Conservation (phyloP, 2,329 filamentous ascomycete species). For the Penicillium expansum region DNA sequence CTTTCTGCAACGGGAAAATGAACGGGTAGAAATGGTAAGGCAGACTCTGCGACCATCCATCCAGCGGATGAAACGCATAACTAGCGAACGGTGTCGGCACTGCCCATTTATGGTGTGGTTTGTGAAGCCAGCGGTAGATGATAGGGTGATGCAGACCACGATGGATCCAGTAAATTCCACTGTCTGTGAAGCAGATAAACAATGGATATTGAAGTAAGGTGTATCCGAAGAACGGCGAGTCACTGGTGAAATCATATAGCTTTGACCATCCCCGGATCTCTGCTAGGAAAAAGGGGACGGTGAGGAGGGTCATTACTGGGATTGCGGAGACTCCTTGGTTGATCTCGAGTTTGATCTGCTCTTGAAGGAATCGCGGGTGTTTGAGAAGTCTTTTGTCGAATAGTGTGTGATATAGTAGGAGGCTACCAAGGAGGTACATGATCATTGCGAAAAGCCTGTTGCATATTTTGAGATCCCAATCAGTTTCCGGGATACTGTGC, state of each 20-base stretch:
- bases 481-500: background rate
- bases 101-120: slow-evolving; percentile 99
- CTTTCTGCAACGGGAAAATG: slow-evolving; percentile 86
- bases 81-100: slow-evolving; percentile 92
- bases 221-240: slow-evolving; percentile 74
- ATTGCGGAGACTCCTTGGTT: slow-evolving; percentile 70
- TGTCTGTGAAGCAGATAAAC: slow-evolving; percentile 84
- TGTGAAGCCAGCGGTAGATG: slow-evolving; percentile 85
- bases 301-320: slow-evolving; percentile 77
- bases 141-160: slow-evolving; percentile 74
- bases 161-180: slow-evolving; percentile 87
- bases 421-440: slow-evolving; percentile 79
- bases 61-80: slow-evolving; percentile 90
- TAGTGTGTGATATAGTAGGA: slow-evolving; percentile 78
- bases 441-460: slow-evolving; percentile 75
- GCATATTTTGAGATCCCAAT: background rate
- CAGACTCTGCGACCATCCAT: slow-evolving; percentile 81
- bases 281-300: slow-evolving; percentile 72
- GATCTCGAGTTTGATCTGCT: slow-evolving; percentile 85
- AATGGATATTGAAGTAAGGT: slow-evolving; percentile 78
- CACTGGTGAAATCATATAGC: slow-evolving; percentile 72
- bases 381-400: slow-evolving; percentile 86
- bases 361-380: slow-evolving; percentile 90
- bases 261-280: slow-evolving; percentile 82
- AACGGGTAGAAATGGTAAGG: slow-evolving; percentile 93